Evolutionary conservation across 192 early-diverging fungal genomes (phyloP).

Genomic region (Coemansia sp.): DNA sequence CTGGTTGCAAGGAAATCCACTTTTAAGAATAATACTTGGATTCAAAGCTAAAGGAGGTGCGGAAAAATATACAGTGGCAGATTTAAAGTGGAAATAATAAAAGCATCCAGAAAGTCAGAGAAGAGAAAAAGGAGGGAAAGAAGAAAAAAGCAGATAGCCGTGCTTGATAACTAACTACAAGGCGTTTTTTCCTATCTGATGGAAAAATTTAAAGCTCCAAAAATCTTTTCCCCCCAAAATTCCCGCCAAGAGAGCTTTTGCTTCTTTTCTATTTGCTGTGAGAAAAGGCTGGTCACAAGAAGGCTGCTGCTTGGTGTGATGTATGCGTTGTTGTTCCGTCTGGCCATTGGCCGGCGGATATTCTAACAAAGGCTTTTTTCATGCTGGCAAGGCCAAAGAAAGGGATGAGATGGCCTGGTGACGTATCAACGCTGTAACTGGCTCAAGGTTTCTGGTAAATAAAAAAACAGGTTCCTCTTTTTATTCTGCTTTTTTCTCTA

Average conservation of each 20-base stretch:
- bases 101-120: neutral
- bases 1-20: neutral
- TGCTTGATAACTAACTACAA: neutral
- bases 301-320: too few relatives aligned
- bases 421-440: too few relatives aligned
- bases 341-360: too few relatives aligned
- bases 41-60: neutral
- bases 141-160: neutral
- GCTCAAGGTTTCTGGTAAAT: too few relatives aligned
- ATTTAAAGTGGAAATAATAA: neutral
- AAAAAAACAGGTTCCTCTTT: too few relatives aligned
- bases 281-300: too few relatives aligned
- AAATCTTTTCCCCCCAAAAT: slow-evolving; percentile 3
- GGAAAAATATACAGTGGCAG: neutral
- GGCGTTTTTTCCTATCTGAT: neutral
- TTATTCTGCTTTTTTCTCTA: too few relatives aligned
- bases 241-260: neutral
- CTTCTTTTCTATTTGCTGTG: neutral
- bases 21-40: neutral
- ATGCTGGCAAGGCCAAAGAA: neutral
- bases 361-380: neutral
- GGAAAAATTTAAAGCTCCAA: neutral
- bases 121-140: slow-evolving; percentile 1
- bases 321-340: too few relatives aligned
- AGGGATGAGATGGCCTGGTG: neutral